Conservation (phyloP, 352 stramenopile genomes). For the Phytophthora sp. region DNA sequence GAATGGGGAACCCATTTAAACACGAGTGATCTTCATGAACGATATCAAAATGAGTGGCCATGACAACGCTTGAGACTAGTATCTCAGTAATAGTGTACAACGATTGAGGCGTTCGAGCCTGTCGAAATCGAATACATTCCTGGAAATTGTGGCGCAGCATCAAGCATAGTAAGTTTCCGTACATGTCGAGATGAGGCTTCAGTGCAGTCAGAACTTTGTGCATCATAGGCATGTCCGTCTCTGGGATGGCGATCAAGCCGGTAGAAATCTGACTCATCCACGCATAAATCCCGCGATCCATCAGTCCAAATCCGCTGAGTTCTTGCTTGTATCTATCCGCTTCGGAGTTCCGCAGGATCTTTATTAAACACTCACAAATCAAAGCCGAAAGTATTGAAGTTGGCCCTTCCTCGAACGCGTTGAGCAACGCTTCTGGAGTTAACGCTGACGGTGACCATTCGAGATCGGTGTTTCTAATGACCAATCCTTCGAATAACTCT, state of each 20-base stretch:
- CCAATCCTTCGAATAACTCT: background rate
- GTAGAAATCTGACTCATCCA: constrained; percentile 60
- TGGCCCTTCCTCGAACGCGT: constrained; percentile 2
- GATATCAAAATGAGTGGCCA: constrained; percentile 26
- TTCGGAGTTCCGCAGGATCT: constrained; percentile 55
- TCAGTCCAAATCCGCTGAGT: constrained; percentile 59
- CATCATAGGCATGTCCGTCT: constrained; percentile 2
- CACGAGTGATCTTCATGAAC: constrained; percentile 15
- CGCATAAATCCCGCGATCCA: constrained; percentile 68
- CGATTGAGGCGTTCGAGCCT: constrained; percentile 58
- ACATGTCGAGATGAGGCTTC: constrained; percentile 47
- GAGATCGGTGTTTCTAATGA: background rate
- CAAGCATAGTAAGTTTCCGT: constrained; percentile 45
- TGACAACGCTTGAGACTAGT: constrained; percentile 38
- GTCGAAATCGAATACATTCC: constrained; percentile 58
- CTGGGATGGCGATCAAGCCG: constrained; percentile 34
- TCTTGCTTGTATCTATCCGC: constrained; percentile 48
- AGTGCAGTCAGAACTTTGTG: constrained; percentile 37
- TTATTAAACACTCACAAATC: constrained; percentile 67
- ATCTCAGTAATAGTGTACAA: constrained; percentile 63
- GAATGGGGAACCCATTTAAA: constrained; percentile 33
- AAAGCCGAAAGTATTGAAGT: constrained; percentile 40
- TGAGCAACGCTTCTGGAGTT: constrained; percentile 10
- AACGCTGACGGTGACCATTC: background rate
- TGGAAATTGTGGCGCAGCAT: constrained; percentile 60